Base-by-base conservation (phyloP, 2,329 filamentous ascomycete genomes). In the Botryotinia calthae region DNA sequence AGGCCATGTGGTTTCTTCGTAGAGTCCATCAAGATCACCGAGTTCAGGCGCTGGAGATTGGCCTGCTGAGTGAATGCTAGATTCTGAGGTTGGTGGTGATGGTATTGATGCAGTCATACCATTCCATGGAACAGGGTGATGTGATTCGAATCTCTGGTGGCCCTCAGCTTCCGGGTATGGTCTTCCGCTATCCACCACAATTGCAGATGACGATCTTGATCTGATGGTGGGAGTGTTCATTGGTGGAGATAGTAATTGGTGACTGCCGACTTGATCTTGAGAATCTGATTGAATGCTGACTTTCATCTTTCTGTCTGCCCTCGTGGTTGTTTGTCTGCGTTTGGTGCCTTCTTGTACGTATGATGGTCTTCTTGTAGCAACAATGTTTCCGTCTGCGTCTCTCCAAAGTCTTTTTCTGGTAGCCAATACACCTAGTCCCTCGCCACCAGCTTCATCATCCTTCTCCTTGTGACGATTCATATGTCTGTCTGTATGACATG, bases 341-440 rank as follows among this genome's bases (percentile, higher is more conserved):
- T 79, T 78, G 56, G 73, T 42, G 18, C 77, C 77, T 68, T 79
- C 76, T 69, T 77, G 77, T 18, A 76, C 76, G 74, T 78, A 81
- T 71, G 81, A 79, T 51, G 81, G 81, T 59, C 81, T 75, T 71
- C 80, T 74, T 16, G 83, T 82, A 44, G 85, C 85, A 58, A 86
- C 84, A 71, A 81, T 80, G 22, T 83, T 84, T 44, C 85, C 85
- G 56, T 84, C 81, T 44, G 80, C 78, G 76, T 86, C 84, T 76
- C 84, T 84, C 84, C 84, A 86, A 76, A 85, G 83, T 71, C 85
- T 81, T 76, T 86, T 85, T 65, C 85, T 79, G 4, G 85, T 86
- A 70, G 84, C 85, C 56, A 86, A 76, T 51, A 85, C 76, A 34
- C 84, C 84, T 62, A 82, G 79, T 14, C 84, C 84, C 78, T 83